phyloP scores from a whole-genome alignment of 352 stramenopile species.

The Globisporangium perplexum region DNA sequence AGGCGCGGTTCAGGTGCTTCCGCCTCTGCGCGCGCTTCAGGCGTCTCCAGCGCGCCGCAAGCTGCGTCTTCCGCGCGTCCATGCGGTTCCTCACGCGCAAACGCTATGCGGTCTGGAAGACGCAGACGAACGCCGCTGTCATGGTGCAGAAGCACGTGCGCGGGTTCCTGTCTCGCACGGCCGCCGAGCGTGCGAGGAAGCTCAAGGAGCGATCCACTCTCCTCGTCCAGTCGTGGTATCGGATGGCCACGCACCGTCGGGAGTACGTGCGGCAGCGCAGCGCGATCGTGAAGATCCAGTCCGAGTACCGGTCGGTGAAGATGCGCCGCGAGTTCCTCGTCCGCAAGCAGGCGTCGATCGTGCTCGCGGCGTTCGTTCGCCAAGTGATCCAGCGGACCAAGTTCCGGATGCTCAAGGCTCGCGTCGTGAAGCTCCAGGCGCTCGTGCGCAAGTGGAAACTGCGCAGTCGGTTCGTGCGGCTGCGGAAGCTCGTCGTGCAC shows the following conservation, averaged over 20 bases:
- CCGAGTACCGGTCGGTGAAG: slow-evolving; percentile 31
- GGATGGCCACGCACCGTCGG: slow-evolving; percentile 33
- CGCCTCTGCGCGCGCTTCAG: slow-evolving; percentile 21
- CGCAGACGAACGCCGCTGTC: slow-evolving; percentile 26
- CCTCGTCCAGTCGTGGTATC: slow-evolving; percentile 50
- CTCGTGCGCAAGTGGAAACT: slow-evolving; percentile 44
- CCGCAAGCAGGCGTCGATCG: slow-evolving; percentile 46
- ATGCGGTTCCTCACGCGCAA: slow-evolving; percentile 42
- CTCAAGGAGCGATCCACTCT: slow-evolving; percentile 31
- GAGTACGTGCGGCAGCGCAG: slow-evolving; percentile 21
- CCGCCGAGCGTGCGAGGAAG: slow-evolving; percentile 53
- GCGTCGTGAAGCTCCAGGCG: slow-evolving; percentile 62
- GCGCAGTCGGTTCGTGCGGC: slow-evolving; percentile 18
- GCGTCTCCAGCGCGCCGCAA: slow-evolving; percentile 25
- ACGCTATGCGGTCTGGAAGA: slow-evolving; percentile 28
- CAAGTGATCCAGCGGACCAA: slow-evolving; percentile 58
- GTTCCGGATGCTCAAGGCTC: slow-evolving; percentile 57
- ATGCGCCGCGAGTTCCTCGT: slow-evolving; percentile 38
- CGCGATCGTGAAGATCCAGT: slow-evolving; percentile 41
- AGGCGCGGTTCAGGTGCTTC: slow-evolving; percentile 30
- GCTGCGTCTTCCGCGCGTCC: slow-evolving; percentile 24
- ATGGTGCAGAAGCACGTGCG: slow-evolving; percentile 41
- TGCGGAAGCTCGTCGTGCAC: slow-evolving; percentile 24
- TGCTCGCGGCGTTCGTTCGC: slow-evolving; percentile 61
- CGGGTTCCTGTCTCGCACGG: slow-evolving; percentile 55